Conservation (phyloP, 1,284 basidiomycete genomes). For the Leccinum fallax region DNA sequence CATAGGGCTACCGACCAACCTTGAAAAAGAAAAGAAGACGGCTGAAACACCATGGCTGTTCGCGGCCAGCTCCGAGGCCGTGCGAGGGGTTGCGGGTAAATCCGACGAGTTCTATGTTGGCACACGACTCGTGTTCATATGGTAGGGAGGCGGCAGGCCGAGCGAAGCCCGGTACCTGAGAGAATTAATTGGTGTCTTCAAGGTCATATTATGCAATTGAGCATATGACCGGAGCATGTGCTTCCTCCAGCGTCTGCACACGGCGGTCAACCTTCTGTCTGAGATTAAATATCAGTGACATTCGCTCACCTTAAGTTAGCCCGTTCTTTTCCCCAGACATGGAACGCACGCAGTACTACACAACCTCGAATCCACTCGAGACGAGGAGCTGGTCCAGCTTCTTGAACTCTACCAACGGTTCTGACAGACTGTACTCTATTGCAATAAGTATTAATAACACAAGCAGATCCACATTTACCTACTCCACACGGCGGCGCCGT, state of each 20-base stretch:
- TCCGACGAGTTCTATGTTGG: background rate
- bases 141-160: background rate
- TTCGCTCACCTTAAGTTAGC: background rate
- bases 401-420: background rate
- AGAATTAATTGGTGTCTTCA: background rate
- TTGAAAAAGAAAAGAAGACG: background rate
- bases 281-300: background rate
- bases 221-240: background rate
- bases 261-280: background rate
- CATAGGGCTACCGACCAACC: background rate
- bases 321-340: background rate
- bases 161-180: background rate
- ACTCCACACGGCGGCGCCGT: background rate
- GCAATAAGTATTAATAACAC: background rate
- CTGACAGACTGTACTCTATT: background rate
- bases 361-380: background rate
- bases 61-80: background rate
- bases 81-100: background rate
- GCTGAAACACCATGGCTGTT: background rate
- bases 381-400: background rate
- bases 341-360: background rate
- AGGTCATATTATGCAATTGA: background rate
- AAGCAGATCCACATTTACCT: background rate
- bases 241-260: background rate
- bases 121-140: background rate